phyloP scores from a whole-genome alignment of 2,329 filamentous ascomycete species.

The Ophiostoma ips region DNA sequence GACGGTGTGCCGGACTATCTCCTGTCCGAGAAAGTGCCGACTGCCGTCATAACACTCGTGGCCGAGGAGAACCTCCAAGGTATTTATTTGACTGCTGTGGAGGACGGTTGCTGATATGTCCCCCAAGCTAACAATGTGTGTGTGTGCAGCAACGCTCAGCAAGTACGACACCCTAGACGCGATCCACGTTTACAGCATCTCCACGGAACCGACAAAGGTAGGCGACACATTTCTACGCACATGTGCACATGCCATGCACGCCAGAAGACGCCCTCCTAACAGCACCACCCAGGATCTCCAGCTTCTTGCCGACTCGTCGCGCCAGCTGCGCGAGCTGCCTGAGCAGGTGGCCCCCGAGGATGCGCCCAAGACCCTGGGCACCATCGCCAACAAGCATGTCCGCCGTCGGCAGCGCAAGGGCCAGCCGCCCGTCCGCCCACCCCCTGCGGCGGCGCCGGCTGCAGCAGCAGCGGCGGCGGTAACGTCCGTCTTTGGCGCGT shows the following conservation, averaged over 20 bases:
- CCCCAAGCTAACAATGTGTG: not conserved
- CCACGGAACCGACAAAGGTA: conserved; percentile 54
- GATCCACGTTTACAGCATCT: conserved; percentile 79
- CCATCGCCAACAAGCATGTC: conserved; percentile 61
- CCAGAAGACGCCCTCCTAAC: too few relatives aligned
- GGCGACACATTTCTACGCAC: conserved; percentile 4
- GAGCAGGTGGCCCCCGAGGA: conserved; percentile 45
- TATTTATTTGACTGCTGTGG: too few relatives aligned
- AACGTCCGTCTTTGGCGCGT: conserved; percentile 11
- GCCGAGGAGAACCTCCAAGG: conserved; percentile 60
- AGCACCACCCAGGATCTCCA: conserved; percentile 42
- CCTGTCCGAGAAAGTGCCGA: conserved; percentile 35
- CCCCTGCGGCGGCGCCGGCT: not conserved
- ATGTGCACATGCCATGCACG: not conserved
- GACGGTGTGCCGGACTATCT: conserved; percentile 46
- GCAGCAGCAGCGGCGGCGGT: conserved; percentile 3
- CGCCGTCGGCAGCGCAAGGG: conserved; percentile 32
- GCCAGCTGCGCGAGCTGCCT: conserved; percentile 44
- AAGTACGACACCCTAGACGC: conserved; percentile 61
- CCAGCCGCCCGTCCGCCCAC: not conserved
- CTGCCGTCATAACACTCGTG: conserved; percentile 50
- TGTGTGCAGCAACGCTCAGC: conserved; percentile 31
- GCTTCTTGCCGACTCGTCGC: conserved; percentile 54
- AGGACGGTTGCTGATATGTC: too few relatives aligned
- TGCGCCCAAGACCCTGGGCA: conserved; percentile 50